Conservation (phyloP, 306 rosid species). For the Elaeagnus macrophylla region DNA sequence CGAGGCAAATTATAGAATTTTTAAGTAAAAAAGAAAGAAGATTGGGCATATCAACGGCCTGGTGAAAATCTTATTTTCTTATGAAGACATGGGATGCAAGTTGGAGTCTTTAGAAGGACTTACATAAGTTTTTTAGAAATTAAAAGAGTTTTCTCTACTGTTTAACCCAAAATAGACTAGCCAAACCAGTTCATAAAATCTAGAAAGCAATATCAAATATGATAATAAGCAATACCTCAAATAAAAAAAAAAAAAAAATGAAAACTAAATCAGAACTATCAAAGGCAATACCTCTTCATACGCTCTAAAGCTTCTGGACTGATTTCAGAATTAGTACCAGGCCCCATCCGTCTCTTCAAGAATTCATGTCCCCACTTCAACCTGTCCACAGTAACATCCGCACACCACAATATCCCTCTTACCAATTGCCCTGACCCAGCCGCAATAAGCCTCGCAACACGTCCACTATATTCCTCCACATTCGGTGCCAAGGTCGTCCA, state of each 20-base stretch:
- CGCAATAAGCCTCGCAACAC: slow-evolving; percentile 59
- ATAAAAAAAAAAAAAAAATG: no score
- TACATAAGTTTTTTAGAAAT: no score
- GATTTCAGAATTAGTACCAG: slow-evolving; percentile 33
- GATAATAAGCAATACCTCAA: not conserved
- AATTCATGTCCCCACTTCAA: slow-evolving; percentile 71
- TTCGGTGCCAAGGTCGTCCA: slow-evolving; percentile 92
- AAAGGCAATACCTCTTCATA: slow-evolving; percentile 34
- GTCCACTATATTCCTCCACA: slow-evolving; percentile 67
- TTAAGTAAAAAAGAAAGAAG: no score
- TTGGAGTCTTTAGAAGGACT: no score
- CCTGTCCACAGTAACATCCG: slow-evolving; percentile 80
- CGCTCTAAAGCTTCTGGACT: slow-evolving; percentile 43
- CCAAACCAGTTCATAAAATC: no score
- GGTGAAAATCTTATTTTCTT: no score
- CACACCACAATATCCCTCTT: slow-evolving; percentile 75
- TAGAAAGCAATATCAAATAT: not conserved
- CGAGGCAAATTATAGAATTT: no score
- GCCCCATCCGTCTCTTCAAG: slow-evolving; percentile 45
- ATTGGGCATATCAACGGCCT: no score
- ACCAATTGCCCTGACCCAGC: slow-evolving; percentile 74
- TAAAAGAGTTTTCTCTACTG: no score
- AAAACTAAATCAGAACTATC: not conserved
- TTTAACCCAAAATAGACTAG: no score
- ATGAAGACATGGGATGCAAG: no score